Evolutionary conservation across 768 basidiomycete genomes (phyloP).

Genomic region (Mrakia hoshinonis): DNA sequence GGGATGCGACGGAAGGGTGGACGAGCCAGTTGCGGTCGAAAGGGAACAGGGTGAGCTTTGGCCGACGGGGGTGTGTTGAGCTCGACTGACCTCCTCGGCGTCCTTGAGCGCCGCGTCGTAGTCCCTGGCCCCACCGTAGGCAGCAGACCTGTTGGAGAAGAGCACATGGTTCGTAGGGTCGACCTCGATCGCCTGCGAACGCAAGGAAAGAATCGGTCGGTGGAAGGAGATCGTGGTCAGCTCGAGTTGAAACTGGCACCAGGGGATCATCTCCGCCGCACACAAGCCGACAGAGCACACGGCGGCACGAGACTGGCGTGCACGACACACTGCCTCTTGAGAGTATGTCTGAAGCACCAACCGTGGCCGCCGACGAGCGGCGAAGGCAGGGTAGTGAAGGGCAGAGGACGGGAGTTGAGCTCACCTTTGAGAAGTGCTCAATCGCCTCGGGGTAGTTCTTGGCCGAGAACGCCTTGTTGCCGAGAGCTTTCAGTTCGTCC

Average conservation of each 20-base stretch:
- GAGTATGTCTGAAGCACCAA: too few relatives aligned
- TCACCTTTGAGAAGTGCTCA: conserved; percentile 39
- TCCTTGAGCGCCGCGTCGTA: conserved; percentile 70
- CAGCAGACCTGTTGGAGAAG: conserved; percentile 87
- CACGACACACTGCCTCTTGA: too few relatives aligned
- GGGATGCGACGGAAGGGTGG: not conserved
- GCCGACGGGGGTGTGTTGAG: not conserved
- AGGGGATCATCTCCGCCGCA: too few relatives aligned
- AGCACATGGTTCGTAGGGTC: conserved; percentile 80
- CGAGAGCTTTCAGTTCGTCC: conserved; percentile 74
- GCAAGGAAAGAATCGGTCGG: conserved; percentile 49
- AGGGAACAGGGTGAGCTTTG: not conserved
- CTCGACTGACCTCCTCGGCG: conserved; percentile 69
- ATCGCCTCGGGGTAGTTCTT: conserved; percentile 83
- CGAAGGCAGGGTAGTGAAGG: too few relatives aligned
- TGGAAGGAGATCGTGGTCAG: conserved; percentile 40
- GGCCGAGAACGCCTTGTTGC: conserved; percentile 90
- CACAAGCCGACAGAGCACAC: too few relatives aligned
- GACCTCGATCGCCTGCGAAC: conserved; percentile 63
- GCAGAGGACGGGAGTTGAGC: not conserved
- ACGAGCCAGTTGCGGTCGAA: not conserved
- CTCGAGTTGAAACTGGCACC: not conserved
- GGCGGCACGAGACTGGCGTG: too few relatives aligned
- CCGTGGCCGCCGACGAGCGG: too few relatives aligned
- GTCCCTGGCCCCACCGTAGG: conserved; percentile 72